Evolutionary conservation across 1,284 basidiomycete genomes (phyloP).

Genomic region (Cryptococcus hybrid): DNA sequence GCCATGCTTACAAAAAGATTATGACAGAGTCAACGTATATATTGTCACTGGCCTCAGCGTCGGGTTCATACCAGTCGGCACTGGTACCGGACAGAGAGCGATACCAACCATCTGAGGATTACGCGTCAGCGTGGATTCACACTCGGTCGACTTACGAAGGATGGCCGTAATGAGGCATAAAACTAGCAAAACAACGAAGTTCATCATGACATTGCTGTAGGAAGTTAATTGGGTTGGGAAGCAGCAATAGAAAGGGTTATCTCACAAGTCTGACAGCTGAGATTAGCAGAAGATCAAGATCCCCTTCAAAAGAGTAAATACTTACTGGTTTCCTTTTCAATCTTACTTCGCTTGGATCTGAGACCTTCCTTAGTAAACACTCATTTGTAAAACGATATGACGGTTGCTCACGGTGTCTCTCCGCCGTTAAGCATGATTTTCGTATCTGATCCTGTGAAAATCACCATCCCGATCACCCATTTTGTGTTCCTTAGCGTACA

Average conservation of each 20-base stretch:
- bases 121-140: conserved; percentile 43
- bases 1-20: conserved; percentile 75
- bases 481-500: conserved; percentile 89
- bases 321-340: conserved; percentile 88
- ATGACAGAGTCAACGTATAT: conserved; percentile 74
- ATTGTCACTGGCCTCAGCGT: conserved; percentile 62
- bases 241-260: neutral
- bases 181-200: conserved; percentile 74
- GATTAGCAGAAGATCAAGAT: neutral
- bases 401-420: conserved; percentile 61
- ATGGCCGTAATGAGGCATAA: conserved; percentile 68
- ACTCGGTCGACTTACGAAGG: conserved; percentile 26
- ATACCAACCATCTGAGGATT: conserved; percentile 69
- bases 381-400: neutral
- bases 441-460: conserved; percentile 92
- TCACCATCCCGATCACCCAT: conserved; percentile 92
- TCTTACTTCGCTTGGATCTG: conserved; percentile 84
- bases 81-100: conserved; percentile 66
- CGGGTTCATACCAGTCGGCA: conserved; percentile 67
- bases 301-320: neutral
- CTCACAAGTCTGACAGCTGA: conserved; percentile 56
- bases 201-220: conserved; percentile 79
- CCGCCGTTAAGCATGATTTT: conserved; percentile 99
- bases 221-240: conserved; percentile 2
- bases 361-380: neutral